Conservation (phyloP, 106 monocot genomes). For the Amphibolis antarctica region DNA sequence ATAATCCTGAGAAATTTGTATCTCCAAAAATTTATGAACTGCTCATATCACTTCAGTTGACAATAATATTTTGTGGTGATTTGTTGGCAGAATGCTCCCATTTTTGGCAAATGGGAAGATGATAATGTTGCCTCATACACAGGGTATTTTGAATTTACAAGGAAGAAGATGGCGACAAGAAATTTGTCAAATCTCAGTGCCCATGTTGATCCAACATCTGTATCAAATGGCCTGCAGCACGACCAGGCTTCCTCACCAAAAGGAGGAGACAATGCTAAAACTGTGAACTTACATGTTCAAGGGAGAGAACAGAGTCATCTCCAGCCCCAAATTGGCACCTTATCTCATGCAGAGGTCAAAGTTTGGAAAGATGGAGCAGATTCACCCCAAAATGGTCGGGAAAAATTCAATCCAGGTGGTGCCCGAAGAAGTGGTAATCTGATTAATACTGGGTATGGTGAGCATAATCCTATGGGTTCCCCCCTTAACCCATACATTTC, state of each 20-base stretch:
- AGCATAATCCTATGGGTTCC: constrained; percentile 31
- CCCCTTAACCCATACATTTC: constrained; percentile 40
- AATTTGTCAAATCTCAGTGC: constrained; percentile 54
- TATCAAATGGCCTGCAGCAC: constrained; percentile 15
- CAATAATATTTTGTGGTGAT: too few species aligned
- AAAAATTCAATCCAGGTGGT: neutral
- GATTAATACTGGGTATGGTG: constrained; percentile 16
- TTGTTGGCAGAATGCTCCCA: constrained; percentile 28
- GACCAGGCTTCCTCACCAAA: constrained; percentile 17
- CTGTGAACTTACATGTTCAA: neutral
- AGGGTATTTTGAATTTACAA: constrained; percentile 53
- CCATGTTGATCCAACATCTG: constrained; percentile 33
- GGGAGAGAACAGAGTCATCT: neutral
- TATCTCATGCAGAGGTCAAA: neutral
- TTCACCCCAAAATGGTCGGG: neutral
- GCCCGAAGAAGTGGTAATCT: constrained; percentile 12
- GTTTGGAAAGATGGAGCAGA: neutral
- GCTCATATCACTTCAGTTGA: too few species aligned
- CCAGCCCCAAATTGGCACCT: neutral
- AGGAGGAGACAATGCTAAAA: constrained; percentile 6
- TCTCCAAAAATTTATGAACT: too few species aligned
- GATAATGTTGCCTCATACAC: constrained; percentile 44
- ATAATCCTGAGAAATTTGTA: too few species aligned
- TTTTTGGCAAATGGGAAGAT: constrained; percentile 71
- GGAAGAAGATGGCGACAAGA: constrained; percentile 35